Percentiles rank a stretch among this genome's conserved stretches.
phyloP scores from a whole-genome alignment of 371 early-diverging fungal genomes.

The Funneliformis caledonium region DNA sequence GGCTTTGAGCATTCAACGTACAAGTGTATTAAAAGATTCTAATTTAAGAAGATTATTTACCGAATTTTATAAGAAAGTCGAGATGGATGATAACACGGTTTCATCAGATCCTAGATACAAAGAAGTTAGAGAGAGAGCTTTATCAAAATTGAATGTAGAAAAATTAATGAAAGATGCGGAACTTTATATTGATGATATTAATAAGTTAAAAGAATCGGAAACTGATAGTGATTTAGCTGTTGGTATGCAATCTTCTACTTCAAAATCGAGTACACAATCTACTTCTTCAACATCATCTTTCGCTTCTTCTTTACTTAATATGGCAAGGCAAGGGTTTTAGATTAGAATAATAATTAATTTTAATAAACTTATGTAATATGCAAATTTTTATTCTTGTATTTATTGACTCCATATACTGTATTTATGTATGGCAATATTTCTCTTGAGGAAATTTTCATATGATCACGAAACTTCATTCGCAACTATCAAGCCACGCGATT shows the following conservation, averaged over 20 bases:
- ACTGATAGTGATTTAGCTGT: neutral
- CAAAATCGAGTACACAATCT: no score
- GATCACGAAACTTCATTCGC: no score
- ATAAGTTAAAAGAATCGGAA: conserved; percentile 18
- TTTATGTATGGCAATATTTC: no score
- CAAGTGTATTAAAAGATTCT: conserved; percentile 33
- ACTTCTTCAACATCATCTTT: no score
- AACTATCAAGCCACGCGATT: no score
- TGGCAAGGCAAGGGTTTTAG: no score
- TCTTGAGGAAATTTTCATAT: no score
- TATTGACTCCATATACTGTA: no score
- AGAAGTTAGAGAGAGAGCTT: neutral
- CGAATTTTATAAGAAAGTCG: conserved; percentile 30
- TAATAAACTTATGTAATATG: no score
- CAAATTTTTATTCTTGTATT: no score
- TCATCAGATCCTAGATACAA: conserved; percentile 33
- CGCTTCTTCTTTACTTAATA: no score
- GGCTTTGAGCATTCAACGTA: conserved; percentile 31
- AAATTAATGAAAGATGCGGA: conserved; percentile 30
- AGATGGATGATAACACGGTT: neutral
- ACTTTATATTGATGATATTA: conserved; percentile 24
- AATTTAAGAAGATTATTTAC: conserved; percentile 24
- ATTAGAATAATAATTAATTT: no score
- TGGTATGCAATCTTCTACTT: neutral
- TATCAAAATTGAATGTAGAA: conserved; percentile 25